Conservation (phyloP, 169 alveolate species). For the Babesia gibsoni region DNA sequence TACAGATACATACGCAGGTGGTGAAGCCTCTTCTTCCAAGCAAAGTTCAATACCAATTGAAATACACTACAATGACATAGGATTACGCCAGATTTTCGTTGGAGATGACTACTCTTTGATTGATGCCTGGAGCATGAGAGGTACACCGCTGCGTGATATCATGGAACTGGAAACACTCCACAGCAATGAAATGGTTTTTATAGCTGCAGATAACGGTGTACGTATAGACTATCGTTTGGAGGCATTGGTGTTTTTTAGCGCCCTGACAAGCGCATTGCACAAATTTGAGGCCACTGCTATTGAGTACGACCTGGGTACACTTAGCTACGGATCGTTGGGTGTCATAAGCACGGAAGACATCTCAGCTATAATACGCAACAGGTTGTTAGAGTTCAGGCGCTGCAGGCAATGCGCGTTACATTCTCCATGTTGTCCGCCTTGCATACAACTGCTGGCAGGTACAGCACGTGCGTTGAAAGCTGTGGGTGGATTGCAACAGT, state of each 20-base stretch:
- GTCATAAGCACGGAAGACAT: conserved; percentile 8
- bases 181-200: conserved; percentile 30
- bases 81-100: conserved; percentile 4
- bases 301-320: conserved; percentile 51
- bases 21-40: background rate
- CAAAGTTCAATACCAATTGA: background rate
- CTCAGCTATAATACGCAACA: conserved; percentile 5
- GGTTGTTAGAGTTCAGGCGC: conserved; percentile 8
- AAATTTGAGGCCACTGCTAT: conserved; percentile 46
- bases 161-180: background rate
- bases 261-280: conserved; percentile 26
- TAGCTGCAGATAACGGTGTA: conserved; percentile 27
- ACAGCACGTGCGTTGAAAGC: conserved; percentile 37
- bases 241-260: conserved; percentile 32
- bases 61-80: background rate
- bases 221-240: conserved; percentile 37
- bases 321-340: conserved; percentile 46
- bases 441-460: conserved; percentile 33
- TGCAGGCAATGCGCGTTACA: conserved; percentile 42
- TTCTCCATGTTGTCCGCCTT: conserved; percentile 37
- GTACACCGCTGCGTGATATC: background rate
- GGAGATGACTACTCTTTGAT: conserved; percentile 13
- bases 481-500: conserved; percentile 48
- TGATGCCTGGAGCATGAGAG: background rate
- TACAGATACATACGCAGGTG: background rate